Conservation (phyloP, 139 green algal genomes). For the Closterium sp. region DNA sequence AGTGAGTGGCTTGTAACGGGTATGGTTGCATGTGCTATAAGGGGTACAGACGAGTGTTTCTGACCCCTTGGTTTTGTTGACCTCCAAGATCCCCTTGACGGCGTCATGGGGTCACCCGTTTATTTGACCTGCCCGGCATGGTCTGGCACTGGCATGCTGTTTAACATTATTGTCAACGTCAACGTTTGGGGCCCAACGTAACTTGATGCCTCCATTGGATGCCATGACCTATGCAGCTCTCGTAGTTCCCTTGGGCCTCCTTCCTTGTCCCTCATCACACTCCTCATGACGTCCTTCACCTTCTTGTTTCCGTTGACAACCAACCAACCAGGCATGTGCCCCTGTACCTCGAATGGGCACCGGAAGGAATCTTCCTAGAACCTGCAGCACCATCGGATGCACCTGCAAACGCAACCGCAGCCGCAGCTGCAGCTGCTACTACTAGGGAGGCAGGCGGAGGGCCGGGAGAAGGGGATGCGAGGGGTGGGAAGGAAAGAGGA, state of each 20-base stretch:
- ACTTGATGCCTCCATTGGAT: too few relatives aligned
- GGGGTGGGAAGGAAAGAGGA: neutral
- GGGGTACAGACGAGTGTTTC: neutral
- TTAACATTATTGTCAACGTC: too few relatives aligned
- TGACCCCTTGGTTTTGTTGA: neutral
- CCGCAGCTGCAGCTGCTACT: neutral
- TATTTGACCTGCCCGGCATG: too few relatives aligned
- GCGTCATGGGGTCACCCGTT: too few relatives aligned
- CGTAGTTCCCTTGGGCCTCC: too few relatives aligned
- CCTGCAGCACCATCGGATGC: neutral
- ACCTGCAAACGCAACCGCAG: neutral
- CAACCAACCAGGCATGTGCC: slow-evolving; percentile 68
- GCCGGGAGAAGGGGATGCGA: neutral
- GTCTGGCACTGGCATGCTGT: too few relatives aligned
- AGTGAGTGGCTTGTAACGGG: slow-evolving; percentile 37
- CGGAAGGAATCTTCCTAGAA: slow-evolving; percentile 64
- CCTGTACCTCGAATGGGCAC: slow-evolving; percentile 97
- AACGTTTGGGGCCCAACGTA: too few relatives aligned
- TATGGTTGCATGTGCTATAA: neutral
- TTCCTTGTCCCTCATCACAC: too few relatives aligned
- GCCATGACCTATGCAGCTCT: too few relatives aligned
- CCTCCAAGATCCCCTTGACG: too few relatives aligned
- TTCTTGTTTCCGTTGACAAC: neutral
- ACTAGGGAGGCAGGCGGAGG: neutral
- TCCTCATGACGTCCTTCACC: too few relatives aligned